These are phyloP conservation scores for Psophocarpus tetragonolobus DNA, from an alignment of 306 rosid genomes.

Conservation along the genomic window DNA sequence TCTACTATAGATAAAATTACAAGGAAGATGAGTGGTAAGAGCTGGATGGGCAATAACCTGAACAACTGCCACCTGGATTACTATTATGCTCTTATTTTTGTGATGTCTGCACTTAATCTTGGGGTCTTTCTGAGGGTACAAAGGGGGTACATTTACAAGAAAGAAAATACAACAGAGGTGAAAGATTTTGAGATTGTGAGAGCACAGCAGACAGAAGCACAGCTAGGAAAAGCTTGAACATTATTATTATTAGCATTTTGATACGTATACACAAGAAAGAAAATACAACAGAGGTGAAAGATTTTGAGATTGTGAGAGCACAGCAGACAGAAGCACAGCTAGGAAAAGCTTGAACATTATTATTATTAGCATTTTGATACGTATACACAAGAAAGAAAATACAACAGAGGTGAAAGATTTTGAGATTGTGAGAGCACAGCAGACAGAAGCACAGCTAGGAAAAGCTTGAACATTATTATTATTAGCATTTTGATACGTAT, in stretches of 20 bases:
- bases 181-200: background rate
- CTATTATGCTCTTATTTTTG: slow-evolving; percentile 65
- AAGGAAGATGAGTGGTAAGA: slow-evolving; percentile 45
- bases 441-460: too few relatives aligned
- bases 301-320: too few relatives aligned
- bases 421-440: too few relatives aligned
- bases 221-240: background rate
- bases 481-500: background rate
- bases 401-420: too few relatives aligned
- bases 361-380: too few relatives aligned
- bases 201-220: background rate
- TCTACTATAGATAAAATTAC: slow-evolving; percentile 55
- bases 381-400: too few relatives aligned
- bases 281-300: too few relatives aligned
- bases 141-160: slow-evolving; percentile 31
- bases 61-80: slow-evolving; percentile 70
- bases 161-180: background rate
- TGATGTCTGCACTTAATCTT: slow-evolving; percentile 51
- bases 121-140: slow-evolving; percentile 23
- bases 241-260: too few relatives aligned
- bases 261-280: too few relatives aligned
- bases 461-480: too few relatives aligned
- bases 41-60: slow-evolving; percentile 70
- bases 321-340: too few relatives aligned
- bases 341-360: too few relatives aligned